These are phyloP conservation scores for Colletotrichum trifolii DNA, from an alignment of 2,329 filamentous ascomycete genomes.

Conservation along the genomic window DNA sequence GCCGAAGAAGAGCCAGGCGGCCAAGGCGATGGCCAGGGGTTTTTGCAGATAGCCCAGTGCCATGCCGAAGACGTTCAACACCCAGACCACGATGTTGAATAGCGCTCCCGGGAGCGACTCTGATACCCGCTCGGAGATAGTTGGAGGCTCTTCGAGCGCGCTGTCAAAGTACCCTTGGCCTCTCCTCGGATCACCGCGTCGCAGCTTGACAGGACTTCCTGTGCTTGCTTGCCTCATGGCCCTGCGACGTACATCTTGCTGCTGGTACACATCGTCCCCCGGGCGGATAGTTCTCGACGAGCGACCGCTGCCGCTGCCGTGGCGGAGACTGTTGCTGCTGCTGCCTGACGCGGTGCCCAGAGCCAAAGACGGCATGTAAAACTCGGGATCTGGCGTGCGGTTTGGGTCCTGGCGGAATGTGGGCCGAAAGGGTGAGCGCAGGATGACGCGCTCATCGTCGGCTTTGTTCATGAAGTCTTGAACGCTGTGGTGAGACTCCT, in stretches of 20 bases:
- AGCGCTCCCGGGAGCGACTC: conserved; percentile 51
- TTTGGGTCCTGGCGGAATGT: conserved; percentile 52
- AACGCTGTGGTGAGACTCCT: conserved; percentile 61
- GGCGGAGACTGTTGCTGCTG: conserved; percentile 43
- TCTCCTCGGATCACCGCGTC: conserved; percentile 30
- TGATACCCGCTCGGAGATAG: conserved; percentile 46
- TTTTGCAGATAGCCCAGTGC: conserved; percentile 72
- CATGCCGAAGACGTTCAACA: conserved; percentile 65
- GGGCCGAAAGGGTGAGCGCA: conserved; percentile 66
- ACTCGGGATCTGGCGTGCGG: conserved; percentile 60
- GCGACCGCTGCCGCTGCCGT: conserved; percentile 49
- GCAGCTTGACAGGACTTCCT: conserved; percentile 42
- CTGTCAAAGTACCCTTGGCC: conserved; percentile 15
- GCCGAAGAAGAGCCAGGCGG: conserved; percentile 70
- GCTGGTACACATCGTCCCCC: conserved; percentile 40
- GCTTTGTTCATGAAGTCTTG: conserved; percentile 63
- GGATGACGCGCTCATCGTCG: conserved; percentile 66
- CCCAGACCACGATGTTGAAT: conserved; percentile 58
- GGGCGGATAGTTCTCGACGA: conserved; percentile 49
- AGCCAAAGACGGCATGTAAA: conserved; percentile 63
- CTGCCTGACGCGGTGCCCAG: conserved; percentile 41
- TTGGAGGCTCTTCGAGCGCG: conserved; percentile 14
- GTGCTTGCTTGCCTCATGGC: conserved; percentile 33
- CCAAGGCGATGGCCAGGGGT: conserved; percentile 70
- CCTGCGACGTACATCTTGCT: conserved; percentile 44